Percentiles rank a stretch among this genome's conserved stretches.
These are phyloP conservation scores for Colletotrichum cereale DNA, from an alignment of 2,329 filamentous ascomycete species.

Conservation along the genomic window DNA sequence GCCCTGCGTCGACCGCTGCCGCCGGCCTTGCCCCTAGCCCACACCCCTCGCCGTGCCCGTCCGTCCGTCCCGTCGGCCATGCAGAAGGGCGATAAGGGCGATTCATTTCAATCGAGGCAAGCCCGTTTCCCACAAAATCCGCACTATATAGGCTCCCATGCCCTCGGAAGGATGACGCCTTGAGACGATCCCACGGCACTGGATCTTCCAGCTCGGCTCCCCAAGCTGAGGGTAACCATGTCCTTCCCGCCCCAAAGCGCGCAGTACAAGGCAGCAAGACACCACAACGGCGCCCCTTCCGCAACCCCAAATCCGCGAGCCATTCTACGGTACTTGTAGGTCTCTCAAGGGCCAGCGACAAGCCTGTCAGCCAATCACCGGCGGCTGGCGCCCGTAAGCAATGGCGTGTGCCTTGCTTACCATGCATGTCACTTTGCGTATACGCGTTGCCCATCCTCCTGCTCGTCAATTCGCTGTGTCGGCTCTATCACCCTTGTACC, in stretches of 20 bases:
- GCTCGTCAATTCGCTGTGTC: background rate
- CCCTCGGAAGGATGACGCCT: constrained; percentile 7
- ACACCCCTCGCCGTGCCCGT: constrained; percentile 8
- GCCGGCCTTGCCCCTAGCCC: background rate
- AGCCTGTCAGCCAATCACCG: background rate
- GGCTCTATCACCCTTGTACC: background rate
- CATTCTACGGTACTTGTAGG: background rate
- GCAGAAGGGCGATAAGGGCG: background rate
- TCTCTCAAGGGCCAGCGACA: background rate
- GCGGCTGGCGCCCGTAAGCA: background rate
- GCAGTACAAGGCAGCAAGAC: background rate
- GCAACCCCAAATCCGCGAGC: background rate
- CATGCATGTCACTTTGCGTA: background rate
- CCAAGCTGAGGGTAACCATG: background rate
- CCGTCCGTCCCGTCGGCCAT: background rate
- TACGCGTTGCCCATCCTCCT: background rate
- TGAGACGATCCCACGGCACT: constrained; percentile 23
- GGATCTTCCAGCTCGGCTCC: constrained; percentile 6
- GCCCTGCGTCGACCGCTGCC: constrained; percentile 13
- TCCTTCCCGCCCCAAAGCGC: background rate
- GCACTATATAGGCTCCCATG: constrained; percentile 9
- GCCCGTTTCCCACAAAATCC: background rate
- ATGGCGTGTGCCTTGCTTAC: background rate
- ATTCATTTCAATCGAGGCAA: background rate
- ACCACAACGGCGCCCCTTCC: background rate